Evolutionary conservation across 1,139 yeast genomes (phyloP).

Genomic region (Yarrowia galli): DNA sequence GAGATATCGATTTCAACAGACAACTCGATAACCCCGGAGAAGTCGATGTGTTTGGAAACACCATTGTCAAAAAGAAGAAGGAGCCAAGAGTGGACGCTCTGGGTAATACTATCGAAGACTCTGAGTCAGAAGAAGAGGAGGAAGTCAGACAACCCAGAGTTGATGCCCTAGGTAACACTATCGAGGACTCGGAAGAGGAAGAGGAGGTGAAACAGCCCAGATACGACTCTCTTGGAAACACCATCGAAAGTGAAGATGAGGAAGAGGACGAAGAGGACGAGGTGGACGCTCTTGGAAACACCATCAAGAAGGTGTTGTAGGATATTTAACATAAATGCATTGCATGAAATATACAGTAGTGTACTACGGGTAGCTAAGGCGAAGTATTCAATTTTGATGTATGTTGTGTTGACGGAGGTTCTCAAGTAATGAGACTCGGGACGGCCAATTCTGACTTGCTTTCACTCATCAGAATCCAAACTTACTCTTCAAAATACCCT

Average conservation of each 20-base stretch:
- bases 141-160: constrained; percentile 39
- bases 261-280: constrained; percentile 13
- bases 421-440: too few relatives aligned
- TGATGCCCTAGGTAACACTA: constrained; percentile 35
- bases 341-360: too few relatives aligned
- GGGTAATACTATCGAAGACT: constrained; percentile 36
- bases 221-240: constrained; percentile 32
- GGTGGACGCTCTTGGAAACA: constrained; percentile 34
- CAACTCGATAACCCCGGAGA: constrained; percentile 31
- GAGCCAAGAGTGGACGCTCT: constrained; percentile 17
- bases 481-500: constrained; percentile 48
- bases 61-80: constrained; percentile 31
- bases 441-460: too few relatives aligned
- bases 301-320: constrained; percentile 20
- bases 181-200: constrained; percentile 3
- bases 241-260: constrained; percentile 7
- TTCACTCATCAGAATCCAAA: constrained; percentile 43
- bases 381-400: too few relatives aligned
- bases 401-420: too few relatives aligned
- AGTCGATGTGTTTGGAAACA: constrained; percentile 25
- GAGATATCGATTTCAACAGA: constrained; percentile 29
- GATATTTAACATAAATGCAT: too few relatives aligned
- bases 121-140: constrained; percentile 40
- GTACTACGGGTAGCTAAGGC: too few relatives aligned
- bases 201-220: constrained; percentile 23